Conservation (phyloP, 495 filamentous ascomycete species). For the Pseudoneurospora amorphoporcata region DNA sequence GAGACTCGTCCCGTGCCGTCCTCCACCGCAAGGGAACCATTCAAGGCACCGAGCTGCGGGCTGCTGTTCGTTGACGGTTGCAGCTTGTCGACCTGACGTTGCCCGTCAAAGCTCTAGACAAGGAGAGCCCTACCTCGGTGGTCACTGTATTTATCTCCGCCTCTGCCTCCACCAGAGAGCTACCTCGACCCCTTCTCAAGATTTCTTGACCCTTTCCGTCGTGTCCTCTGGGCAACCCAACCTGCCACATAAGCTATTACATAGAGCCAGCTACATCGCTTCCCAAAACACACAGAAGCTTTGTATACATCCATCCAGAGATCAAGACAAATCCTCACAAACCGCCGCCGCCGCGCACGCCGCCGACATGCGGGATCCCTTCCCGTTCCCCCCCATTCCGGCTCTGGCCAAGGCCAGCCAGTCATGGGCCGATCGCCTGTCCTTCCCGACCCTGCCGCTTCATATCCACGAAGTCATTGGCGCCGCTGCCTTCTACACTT, state of each 20-base stretch:
- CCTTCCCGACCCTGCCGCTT: constrained; percentile 60
- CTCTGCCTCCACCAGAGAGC: neutral
- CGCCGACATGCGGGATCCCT: constrained; percentile 55
- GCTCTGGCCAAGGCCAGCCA: constrained; percentile 42
- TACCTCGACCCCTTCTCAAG: neutral
- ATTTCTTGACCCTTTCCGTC: neutral
- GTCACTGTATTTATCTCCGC: neutral
- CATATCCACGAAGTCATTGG: constrained; percentile 84
- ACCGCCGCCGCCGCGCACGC: neutral
- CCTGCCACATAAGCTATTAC: neutral
- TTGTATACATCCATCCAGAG: neutral
- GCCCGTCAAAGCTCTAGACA: neutral
- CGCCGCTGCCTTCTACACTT: constrained; percentile 64
- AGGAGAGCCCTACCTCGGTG: neutral
- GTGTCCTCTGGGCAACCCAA: neutral
- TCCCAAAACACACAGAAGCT: neutral
- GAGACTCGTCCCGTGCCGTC: neutral
- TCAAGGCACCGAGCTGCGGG: neutral
- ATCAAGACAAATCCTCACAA: neutral
- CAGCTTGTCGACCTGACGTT: neutral
- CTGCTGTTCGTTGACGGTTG: neutral
- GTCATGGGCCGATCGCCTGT: constrained; percentile 48
- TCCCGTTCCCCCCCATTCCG: constrained; percentile 49
- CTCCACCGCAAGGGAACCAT: neutral
- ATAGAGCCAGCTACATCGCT: neutral